These are phyloP conservation scores for Theobroma grandiflorum DNA, from an alignment of 441 rosid genomes.

Conservation along the genomic window DNA sequence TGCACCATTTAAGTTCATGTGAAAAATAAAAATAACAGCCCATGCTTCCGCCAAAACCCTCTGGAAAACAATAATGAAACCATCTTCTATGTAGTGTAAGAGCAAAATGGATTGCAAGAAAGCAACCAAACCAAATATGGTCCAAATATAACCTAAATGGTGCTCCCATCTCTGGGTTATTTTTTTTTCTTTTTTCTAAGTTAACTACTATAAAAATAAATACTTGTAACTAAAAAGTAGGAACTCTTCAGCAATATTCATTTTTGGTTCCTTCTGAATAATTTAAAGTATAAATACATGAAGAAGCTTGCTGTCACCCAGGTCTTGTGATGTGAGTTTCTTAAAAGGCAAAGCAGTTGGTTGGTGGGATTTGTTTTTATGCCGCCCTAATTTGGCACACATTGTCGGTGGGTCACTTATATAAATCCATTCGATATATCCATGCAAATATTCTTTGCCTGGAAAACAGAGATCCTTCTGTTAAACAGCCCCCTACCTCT, in stretches of 20 bases:
- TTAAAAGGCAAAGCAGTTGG: background rate
- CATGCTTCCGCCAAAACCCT: too few species aligned
- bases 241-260: background rate
- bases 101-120: background rate
- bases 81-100: background rate
- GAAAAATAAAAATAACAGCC: background rate
- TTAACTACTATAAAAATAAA: background rate
- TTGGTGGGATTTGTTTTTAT: constrained; percentile 25
- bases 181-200: too few species aligned
- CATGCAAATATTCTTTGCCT: constrained; percentile 16
- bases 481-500: background rate
- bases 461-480: constrained; percentile 11
- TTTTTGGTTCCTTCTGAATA: background rate
- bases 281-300: background rate
- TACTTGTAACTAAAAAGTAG: background rate
- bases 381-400: constrained; percentile 34
- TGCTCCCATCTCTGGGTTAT: background rate
- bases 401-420: constrained; percentile 37
- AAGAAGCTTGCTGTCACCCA: constrained; percentile 15
- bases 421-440: constrained; percentile 22
- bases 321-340: background rate
- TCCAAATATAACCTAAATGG: background rate
- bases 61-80: background rate
- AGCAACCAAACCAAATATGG: background rate
- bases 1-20: background rate